Evolutionary conservation across 176 grass and related monocot genomes (phyloP), one percentile per base, ranked within the genome.

Genomic region (Oryza coarctata): DNA sequence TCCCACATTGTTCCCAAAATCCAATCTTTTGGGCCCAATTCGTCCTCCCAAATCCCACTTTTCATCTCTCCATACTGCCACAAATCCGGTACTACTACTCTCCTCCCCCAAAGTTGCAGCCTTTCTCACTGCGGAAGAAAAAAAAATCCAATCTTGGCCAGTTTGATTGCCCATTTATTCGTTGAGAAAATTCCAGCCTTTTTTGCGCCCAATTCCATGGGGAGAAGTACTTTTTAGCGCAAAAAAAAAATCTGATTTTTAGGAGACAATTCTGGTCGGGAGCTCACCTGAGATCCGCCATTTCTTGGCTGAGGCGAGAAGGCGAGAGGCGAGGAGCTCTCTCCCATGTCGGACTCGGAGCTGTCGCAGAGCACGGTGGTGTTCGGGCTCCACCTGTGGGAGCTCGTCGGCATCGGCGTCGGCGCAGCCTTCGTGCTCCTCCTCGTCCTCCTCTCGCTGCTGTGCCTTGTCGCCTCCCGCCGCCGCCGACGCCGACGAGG

Each of bases 401-500:
- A 87, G 64, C 89, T 95, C 15, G 87, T 95, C 31, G 93, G 93
- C 68, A 90, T 95, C 84, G 88, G 78, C 13, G 90, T 80, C 87
- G 93, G 93, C 7, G 93, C 90, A 20, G 93, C 93, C 76, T 95
- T 95, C 75, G 93, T 95, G 49, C 90, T 95, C 43, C 90, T 95
- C 74, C 73, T 95, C 23, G 91, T 95, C 70, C 90, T 95, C 65
- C 69, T 95, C 85, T 95, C 93, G 36, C 79, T 95, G 14, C 71
- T 89, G 39, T 96, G 88, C 75, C 85, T 91, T 29, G 67, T 89
- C 84, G 88, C 89, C 26, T 89, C 87, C 36, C 87, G 91, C 68
- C 87, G 89, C 12, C 89, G 90, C 70, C 86, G 80, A 2, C 87
- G 80, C 25, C 86, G 84, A 2, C 80, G 76, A 27, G 71, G 80